Evolutionary conservation across 164 flowering plant species (phyloP).

Genomic region (Vitis labrusca): DNA sequence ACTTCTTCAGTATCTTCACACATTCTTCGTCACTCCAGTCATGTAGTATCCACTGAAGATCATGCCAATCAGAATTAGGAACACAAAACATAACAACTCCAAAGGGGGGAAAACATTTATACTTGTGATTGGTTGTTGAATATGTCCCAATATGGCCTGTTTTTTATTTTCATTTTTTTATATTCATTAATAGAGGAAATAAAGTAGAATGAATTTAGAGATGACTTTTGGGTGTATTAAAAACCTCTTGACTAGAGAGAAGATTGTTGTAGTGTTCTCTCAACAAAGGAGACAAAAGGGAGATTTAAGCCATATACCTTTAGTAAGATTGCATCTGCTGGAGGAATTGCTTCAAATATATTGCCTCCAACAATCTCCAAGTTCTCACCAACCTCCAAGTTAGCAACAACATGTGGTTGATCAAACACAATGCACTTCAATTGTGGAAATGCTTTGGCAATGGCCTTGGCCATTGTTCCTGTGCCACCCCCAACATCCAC

Average conservation of each 20-base stretch:
- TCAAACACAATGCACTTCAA: conserved; percentile 26
- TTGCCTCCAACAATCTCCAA: conserved; percentile 25
- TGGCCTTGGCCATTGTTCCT: conserved; percentile 17
- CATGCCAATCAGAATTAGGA: no score
- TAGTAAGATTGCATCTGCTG: conserved; percentile 24
- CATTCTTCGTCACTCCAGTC: conserved; percentile 42
- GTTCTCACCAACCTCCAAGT: conserved; percentile 13
- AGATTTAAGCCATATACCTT: conserved; percentile 17
- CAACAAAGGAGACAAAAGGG: no score
- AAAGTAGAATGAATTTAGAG: no score
- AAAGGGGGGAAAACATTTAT: no score
- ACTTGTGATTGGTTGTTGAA: no score
- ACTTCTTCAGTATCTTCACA: conserved; percentile 32
- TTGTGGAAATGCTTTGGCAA: conserved; percentile 21
- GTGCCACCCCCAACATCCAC: conserved; percentile 33
- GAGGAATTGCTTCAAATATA: conserved; percentile 35
- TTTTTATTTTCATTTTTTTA: no score
- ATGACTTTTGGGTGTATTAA: no score
- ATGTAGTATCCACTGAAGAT: conserved; percentile 39
- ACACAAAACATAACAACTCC: no score
- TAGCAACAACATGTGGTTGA: conserved; percentile 33
- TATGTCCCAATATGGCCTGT: no score
- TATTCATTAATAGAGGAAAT: no score
- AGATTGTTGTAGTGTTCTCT: no score
- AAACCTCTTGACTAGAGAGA: no score